These are phyloP conservation scores for Keithomyces neogunnii DNA, from an alignment of 2,329 filamentous ascomycete genomes.

Conservation along the genomic window DNA sequence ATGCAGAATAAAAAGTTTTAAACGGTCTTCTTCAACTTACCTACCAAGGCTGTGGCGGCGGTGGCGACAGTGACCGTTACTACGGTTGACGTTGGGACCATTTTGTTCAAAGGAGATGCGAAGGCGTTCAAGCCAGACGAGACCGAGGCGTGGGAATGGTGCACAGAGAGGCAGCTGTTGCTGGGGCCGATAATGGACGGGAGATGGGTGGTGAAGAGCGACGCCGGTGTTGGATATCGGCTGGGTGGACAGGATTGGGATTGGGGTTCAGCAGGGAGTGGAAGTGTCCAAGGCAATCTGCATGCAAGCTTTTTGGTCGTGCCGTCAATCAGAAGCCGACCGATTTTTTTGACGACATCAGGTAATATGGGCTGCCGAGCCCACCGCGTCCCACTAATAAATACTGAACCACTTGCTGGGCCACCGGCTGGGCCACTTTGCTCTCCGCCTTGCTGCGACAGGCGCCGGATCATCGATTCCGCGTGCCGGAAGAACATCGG, in stretches of 20 bases:
- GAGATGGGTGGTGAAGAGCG: neutral
- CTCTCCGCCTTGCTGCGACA: too few relatives aligned
- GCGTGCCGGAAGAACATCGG: slow-evolving; percentile 15
- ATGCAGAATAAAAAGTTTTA: neutral
- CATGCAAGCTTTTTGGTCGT: slow-evolving; percentile 1
- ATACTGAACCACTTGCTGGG: too few relatives aligned
- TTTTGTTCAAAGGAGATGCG: slow-evolving; percentile 12
- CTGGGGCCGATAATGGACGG: neutral
- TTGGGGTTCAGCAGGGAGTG: neutral
- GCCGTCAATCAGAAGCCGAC: slow-evolving; percentile 5
- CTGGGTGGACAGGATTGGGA: neutral
- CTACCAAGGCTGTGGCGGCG: slow-evolving; percentile 49
- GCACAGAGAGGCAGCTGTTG: neutral
- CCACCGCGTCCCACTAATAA: neutral
- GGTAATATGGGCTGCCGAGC: neutral
- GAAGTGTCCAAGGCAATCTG: neutral
- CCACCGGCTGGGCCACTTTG: too few relatives aligned
- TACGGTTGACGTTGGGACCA: slow-evolving; percentile 45
- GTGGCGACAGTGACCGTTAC: slow-evolving; percentile 55
- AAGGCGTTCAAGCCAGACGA: slow-evolving; percentile 6
- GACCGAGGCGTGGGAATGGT: slow-evolving; percentile 7
- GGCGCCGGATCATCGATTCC: slow-evolving; percentile 10
- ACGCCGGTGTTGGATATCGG: neutral
- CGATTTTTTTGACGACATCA: slow-evolving; percentile 10
- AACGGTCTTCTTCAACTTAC: slow-evolving; percentile 28